phyloP scores from a whole-genome alignment of 495 filamentous ascomycete species.

The Xylaria palmicola region DNA sequence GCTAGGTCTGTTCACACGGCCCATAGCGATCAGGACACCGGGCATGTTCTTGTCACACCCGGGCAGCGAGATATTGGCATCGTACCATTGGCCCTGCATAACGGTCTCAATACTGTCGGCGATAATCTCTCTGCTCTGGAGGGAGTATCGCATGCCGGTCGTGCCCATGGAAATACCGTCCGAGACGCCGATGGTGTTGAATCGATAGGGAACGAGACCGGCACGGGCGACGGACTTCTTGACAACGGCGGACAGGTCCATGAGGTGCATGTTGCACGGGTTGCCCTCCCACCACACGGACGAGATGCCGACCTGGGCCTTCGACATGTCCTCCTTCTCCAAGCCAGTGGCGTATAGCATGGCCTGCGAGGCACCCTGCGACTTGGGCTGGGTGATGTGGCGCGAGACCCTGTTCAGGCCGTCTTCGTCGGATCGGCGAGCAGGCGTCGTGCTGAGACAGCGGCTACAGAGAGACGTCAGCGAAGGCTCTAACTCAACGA shows the following conservation, averaged over 20 bases:
- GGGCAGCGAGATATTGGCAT: constrained; percentile 97
- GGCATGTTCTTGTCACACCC: constrained; percentile 99
- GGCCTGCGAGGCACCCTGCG: constrained; percentile 96
- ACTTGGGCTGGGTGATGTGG: constrained; percentile 88
- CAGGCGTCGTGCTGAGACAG: constrained; percentile 37
- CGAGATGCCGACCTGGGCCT: constrained; percentile 95
- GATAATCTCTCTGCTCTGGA: constrained; percentile 94
- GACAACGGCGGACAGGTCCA: constrained; percentile 80
- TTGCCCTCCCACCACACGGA: constrained; percentile 90
- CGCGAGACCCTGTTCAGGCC: constrained; percentile 83
- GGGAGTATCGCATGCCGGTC: constrained; percentile 86
- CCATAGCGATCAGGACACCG: constrained; percentile 97
- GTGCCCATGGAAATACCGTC: constrained; percentile 82
- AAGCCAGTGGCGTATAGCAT: constrained; percentile 97
- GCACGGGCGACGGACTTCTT: constrained; percentile 80
- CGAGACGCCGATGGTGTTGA: constrained; percentile 97
- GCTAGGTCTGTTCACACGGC: constrained; percentile 85
- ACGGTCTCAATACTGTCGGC: constrained; percentile 98
- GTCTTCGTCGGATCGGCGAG: constrained; percentile 46
- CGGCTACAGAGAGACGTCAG: constrained; percentile 33
- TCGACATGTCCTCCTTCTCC: constrained; percentile 78
- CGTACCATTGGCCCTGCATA: constrained; percentile 99
- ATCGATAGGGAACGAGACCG: constrained; percentile 81
- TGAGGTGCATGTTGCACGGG: constrained; percentile 98
- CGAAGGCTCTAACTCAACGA: constrained; percentile 5